phyloP scores from a whole-genome alignment of 768 basidiomycete species.

The Imleria badia region DNA sequence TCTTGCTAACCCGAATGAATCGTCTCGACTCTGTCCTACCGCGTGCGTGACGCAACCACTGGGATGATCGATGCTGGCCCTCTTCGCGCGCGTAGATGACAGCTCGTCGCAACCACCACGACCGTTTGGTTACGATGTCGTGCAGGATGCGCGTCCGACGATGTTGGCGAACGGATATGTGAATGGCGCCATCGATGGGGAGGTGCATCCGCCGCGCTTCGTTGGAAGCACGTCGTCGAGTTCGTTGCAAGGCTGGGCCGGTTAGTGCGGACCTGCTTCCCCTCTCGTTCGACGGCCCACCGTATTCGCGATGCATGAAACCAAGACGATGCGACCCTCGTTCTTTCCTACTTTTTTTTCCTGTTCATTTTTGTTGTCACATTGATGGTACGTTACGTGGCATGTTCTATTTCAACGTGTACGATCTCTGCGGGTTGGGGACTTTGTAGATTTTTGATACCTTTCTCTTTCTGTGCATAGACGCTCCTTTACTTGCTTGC shows the following conservation, averaged over 20 bases:
- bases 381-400: too few species aligned
- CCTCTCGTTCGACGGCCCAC: too few species aligned
- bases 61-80: conserved; percentile 2
- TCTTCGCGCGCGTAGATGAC: conserved; percentile 5
- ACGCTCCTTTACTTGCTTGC: neutral
- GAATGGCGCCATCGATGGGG: conserved; percentile 6
- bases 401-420: neutral
- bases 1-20: conserved; percentile 2
- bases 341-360: neutral
- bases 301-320: neutral
- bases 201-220: conserved; percentile 6
- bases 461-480: neutral
- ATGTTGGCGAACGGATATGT: neutral
- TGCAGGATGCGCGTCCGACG: conserved; percentile 8
- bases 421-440: conserved; percentile 13
- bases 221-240: conserved; percentile 24
- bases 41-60: neutral
- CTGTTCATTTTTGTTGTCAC: neutral
- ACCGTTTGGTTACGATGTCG: conserved; percentile 10
- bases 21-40: neutral
- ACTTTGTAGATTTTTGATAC: conserved; percentile 17
- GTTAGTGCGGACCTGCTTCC: conserved; percentile 9
- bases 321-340: neutral
- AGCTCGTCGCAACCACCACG: conserved; percentile 6
- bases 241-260: conserved; percentile 32